Conservation (phyloP, 495 filamentous ascomycete genomes). For the Evansstolkia leycettana region DNA sequence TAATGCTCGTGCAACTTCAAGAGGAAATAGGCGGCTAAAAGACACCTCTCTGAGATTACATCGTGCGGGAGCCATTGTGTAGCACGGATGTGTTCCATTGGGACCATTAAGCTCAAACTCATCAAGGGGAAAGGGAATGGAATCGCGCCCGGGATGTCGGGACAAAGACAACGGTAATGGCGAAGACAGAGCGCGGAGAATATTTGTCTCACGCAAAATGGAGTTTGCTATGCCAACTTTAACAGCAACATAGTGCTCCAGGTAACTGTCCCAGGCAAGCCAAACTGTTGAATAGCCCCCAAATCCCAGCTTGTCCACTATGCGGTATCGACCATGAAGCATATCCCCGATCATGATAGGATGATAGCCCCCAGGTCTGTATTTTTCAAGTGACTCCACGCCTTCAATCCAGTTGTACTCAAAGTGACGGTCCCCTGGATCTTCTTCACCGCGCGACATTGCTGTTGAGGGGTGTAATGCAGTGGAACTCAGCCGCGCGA, state of each 20-base stretch:
- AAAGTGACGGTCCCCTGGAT: background rate
- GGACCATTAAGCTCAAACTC: slow-evolving; percentile 18
- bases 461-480: background rate
- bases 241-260: slow-evolving; percentile 18
- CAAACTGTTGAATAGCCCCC: slow-evolving; percentile 42
- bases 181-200: slow-evolving; percentile 14
- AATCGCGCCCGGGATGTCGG: slow-evolving; percentile 6
- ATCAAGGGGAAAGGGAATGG: slow-evolving; percentile 9
- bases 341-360: slow-evolving; percentile 34
- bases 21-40: slow-evolving; percentile 14
- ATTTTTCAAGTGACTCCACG: slow-evolving; percentile 20
- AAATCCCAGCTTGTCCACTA: slow-evolving; percentile 42
- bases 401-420: slow-evolving; percentile 23
- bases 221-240: slow-evolving; percentile 18
- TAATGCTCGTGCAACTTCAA: slow-evolving; percentile 19
- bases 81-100: slow-evolving; percentile 20
- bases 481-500: background rate
- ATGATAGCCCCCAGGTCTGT: slow-evolving; percentile 28
- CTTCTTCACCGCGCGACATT: background rate
- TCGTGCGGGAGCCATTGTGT: slow-evolving; percentile 10
- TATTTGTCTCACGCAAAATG: slow-evolving; percentile 6
- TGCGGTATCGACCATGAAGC: slow-evolving; percentile 26
- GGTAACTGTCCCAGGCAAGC: slow-evolving; percentile 35
- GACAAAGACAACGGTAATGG: slow-evolving; percentile 1
- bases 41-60: slow-evolving; percentile 18